Evolutionary conservation across 2,329 filamentous ascomycete genomes (phyloP).

Genomic region (Tricladium varicosporioides): DNA sequence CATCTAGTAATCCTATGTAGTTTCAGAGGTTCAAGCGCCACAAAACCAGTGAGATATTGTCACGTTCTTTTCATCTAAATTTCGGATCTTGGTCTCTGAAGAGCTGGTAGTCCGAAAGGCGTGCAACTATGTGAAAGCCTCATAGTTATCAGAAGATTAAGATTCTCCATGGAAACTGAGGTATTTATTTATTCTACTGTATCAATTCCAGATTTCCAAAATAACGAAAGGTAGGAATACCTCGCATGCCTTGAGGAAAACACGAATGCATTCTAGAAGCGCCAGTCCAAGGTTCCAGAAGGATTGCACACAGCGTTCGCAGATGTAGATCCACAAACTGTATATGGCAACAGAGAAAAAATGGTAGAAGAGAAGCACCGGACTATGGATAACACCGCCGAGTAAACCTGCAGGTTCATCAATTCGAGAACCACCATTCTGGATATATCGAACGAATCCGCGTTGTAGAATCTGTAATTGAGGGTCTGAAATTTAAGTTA

Average conservation of each 20-base stretch:
- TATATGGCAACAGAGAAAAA: not conserved
- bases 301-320: not conserved
- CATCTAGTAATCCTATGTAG: too few relatives aligned
- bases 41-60: too few relatives aligned
- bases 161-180: too few relatives aligned
- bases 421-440: not conserved
- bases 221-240: slow-evolving; percentile 1
- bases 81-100: too few relatives aligned
- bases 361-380: slow-evolving; percentile 3
- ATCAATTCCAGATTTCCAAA: not conserved
- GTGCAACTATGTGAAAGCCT: too few relatives aligned
- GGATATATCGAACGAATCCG: slow-evolving; percentile 3
- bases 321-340: not conserved
- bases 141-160: too few relatives aligned
- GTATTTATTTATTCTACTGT: not conserved
- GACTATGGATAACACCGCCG: not conserved
- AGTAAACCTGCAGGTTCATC: not conserved
- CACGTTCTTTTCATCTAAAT: too few relatives aligned
- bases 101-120: too few relatives aligned
- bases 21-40: too few relatives aligned
- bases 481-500: not conserved
- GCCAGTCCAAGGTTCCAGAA: not conserved
- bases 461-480: not conserved
- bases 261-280: not conserved
- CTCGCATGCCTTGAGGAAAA: slow-evolving; percentile 1